These are phyloP conservation scores for Ophiostoma piceae DNA, from an alignment of 2,329 filamentous ascomycete genomes.

Conservation along the genomic window DNA sequence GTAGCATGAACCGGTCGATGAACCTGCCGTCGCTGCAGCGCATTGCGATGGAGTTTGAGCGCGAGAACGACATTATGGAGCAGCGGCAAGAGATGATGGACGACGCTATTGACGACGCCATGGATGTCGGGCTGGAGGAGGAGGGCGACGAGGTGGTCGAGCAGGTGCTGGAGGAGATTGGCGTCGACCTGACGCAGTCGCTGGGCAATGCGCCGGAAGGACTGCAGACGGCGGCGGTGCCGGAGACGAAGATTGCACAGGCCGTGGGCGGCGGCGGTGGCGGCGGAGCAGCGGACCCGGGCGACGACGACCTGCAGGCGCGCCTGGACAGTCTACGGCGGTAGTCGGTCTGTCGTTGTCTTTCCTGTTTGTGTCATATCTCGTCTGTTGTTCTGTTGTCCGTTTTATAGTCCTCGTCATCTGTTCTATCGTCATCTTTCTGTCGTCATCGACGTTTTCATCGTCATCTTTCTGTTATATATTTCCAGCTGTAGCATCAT, in stretches of 20 bases:
- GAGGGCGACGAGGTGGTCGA: conserved; percentile 96
- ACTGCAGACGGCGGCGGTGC: conserved; percentile 65
- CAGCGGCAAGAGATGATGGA: conserved; percentile 99
- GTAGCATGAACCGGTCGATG: conserved; percentile 97
- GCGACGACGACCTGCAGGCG: conserved; percentile 92
- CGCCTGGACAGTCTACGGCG: conserved; percentile 79
- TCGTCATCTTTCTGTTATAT: too few species aligned
- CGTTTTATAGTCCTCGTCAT: neutral
- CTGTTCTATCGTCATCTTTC: neutral
- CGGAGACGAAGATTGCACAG: conserved; percentile 77
- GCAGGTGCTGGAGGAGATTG: conserved; percentile 93
- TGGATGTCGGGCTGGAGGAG: conserved; percentile 82
- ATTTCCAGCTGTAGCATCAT: neutral
- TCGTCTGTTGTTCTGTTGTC: neutral
- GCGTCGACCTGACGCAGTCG: conserved; percentile 82
- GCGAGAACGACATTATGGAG: conserved; percentile 99
- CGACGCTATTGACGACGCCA: conserved; percentile 94
- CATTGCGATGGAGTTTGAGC: conserved; percentile 98
- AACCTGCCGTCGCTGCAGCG: conserved; percentile 91
- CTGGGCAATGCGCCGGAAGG: conserved; percentile 87
- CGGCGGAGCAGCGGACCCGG: conserved; percentile 43
- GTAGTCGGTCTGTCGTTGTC: conserved; percentile 33
- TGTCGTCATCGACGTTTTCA: too few species aligned
- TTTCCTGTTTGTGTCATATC: neutral
- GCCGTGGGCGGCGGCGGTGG: conserved; percentile 63